Base-by-base conservation (phyloP, 192 early-diverging fungal genomes). In the Podila minutissima region DNA sequence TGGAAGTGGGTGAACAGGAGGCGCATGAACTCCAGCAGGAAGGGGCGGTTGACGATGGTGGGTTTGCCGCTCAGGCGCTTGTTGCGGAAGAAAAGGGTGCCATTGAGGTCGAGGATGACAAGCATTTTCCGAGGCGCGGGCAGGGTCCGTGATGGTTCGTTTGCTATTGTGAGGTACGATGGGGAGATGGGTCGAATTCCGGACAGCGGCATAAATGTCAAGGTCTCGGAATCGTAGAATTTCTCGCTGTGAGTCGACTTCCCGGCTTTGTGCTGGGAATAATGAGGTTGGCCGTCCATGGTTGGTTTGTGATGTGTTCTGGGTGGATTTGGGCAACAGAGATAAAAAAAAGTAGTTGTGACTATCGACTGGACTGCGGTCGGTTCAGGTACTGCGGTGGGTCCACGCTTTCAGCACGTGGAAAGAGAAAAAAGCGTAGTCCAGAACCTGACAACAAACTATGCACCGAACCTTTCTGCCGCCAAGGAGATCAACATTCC, bases 41-140 rank as follows among this genome's bases (percentile, higher is more conserved):
- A 66, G 0, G 93, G 93, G 5, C 93, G 87, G 1, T 72, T 50
- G 26, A 62, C 60, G 48, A 86, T 74, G 0, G 59, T 57, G 37
- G 71, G 41, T 48, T 33, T 57, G 15, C 3, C 2, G 13, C 22
- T 13, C 55, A 50, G 5, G 24, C 17, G 1, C 22, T 64, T 17
- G 11, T 24, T 29, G n/a, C 91, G 86, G 51, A 82, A 83, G 15
- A 94, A 73, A 31, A 94, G 67, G 2, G 93, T 90, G 1, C 93
- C 93, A 62, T 94, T 94, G 20, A 94, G 83, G 67, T 94, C 93
- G 3, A 94, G 85, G 24, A 94, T 86, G 35, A 94, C 71, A 4
- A 94, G 77, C 64, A 86, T 64, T 59, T 84, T 82, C 11, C 33
- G 64, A 4, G 64, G 59, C 5, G 59, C 10, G 10, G 22, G 15